Evolutionary conservation across 2,329 filamentous ascomycete genomes (phyloP), one percentile per base, ranked within the genome.

Genomic region (Aspergillus ochraceoroseus): DNA sequence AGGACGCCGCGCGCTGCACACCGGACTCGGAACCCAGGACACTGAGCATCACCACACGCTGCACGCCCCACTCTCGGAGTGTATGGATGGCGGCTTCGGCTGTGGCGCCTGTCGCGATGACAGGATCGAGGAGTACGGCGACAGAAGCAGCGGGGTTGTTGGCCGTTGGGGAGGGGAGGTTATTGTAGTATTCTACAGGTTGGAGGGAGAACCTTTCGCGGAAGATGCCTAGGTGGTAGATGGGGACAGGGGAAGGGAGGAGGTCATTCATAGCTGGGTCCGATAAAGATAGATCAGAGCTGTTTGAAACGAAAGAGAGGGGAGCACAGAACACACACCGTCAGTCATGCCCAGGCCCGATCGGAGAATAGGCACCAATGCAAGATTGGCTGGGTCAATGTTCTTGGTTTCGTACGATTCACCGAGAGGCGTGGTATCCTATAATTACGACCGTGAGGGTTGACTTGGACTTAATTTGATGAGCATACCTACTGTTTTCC

Each of bases 161-260:
- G 31, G 51, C 36, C 31, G 12, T 53, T 38, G 26, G 61, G 52
- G 30, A 83, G 18, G 88, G 88, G 13, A 95, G 81, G 67, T 95
- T 95, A 74, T 95, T 95, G 77, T 95, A 95, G 76, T 95, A 95
- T 68, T 95, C 89, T 43, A 95, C 89, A 2, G 89, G 87, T 57
- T 87, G 80, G 41, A 95, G 81, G 30, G 86, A 90, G 41, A 80
- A 79, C 45, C 85, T 87, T 63, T 95, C 89, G 59, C 89, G 87
- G 74, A 90, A 96, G 59, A 96, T 83, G 52, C 92, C 90, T 5
- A 96, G 83, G 64, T 96, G 90, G 70, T 96, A 88, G 49, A 95
- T 79, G 5, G 88, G 83, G 20, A 90, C 85, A 9, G 87, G 77
- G 25, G 67, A 62, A 12, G 90, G 89, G 44, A 96, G 86, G 56